Conservation (phyloP, 352 stramenopile species). For the Phytophthora melonis region DNA sequence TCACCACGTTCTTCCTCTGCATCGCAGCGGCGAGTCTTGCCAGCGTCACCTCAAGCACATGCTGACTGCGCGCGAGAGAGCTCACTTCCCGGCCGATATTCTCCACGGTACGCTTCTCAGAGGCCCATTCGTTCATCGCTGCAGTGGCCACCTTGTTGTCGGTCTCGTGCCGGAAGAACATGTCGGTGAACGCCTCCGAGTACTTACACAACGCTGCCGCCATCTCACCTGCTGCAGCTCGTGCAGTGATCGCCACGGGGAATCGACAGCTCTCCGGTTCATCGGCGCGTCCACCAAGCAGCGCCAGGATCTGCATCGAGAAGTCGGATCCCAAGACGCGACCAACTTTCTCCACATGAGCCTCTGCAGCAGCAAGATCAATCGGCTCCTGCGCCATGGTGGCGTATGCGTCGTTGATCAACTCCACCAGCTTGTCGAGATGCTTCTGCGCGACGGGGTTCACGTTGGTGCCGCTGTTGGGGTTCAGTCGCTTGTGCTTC, state of each 20-base stretch:
- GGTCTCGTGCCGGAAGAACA: conserved; percentile 45
- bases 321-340: conserved; percentile 71
- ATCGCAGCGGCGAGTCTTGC: conserved; percentile 32
- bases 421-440: conserved; percentile 69
- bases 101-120: conserved; percentile 54
- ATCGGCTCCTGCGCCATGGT: conserved; percentile 63
- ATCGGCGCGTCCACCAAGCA: conserved; percentile 46
- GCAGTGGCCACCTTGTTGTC: conserved; percentile 34
- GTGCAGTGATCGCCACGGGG: conserved; percentile 37
- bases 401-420: conserved; percentile 82
- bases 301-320: conserved; percentile 66
- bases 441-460: conserved; percentile 73
- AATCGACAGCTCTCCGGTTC: conserved; percentile 47
- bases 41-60: conserved; percentile 43
- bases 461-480: conserved; percentile 32
- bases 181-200: conserved; percentile 66
- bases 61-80: conserved; percentile 56
- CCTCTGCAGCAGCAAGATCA: conserved; percentile 51
- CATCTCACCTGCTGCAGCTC: conserved; percentile 44
- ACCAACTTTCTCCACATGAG: conserved; percentile 66
- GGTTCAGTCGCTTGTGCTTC: conserved; percentile 55
- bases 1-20: conserved; percentile 18
- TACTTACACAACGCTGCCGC: conserved; percentile 54
- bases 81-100: conserved; percentile 53
- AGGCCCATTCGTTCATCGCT: conserved; percentile 40